These are phyloP conservation scores for Astragalus glycyphyllos DNA, from an alignment of 306 rosid species.

Conservation along the genomic window DNA sequence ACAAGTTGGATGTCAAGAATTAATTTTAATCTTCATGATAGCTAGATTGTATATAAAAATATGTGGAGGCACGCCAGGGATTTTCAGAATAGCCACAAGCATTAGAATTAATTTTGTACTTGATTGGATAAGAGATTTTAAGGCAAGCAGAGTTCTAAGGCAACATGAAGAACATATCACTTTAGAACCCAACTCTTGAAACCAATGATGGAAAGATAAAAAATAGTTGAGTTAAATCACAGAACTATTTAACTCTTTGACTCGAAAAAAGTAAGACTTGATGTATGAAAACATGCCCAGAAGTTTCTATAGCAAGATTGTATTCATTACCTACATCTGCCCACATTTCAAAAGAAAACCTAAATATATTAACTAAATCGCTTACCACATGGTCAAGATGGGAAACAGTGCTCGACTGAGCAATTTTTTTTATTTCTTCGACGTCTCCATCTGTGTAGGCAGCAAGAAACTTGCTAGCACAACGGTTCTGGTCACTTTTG, in stretches of 20 bases:
- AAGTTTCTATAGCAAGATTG: constrained; percentile 19
- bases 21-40: not conserved
- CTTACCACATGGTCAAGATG: constrained; percentile 87
- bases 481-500: constrained; percentile 76
- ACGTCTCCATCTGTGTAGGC: constrained; percentile 80
- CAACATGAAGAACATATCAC: not conserved
- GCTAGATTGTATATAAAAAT: not conserved
- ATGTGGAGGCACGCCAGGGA: not conserved
- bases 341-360: not conserved
- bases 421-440: constrained; percentile 83
- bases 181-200: constrained; percentile 13
- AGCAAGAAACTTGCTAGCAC: constrained; percentile 79
- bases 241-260: constrained; percentile 6
- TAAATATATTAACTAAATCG: constrained; percentile 13
- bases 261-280: not conserved
- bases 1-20: constrained; percentile 7
- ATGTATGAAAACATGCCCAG: constrained; percentile 4
- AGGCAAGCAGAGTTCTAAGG: not conserved
- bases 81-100: not conserved
- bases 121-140: not conserved
- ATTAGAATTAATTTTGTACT: not conserved
- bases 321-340: constrained; percentile 6
- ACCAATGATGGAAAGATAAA: not conserved
- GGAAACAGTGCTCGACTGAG: constrained; percentile 70
- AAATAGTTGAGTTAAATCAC: not conserved